These are phyloP conservation scores for Fusarium sp. DNA, from an alignment of 2,329 filamentous ascomycete genomes.

Conservation along the genomic window DNA sequence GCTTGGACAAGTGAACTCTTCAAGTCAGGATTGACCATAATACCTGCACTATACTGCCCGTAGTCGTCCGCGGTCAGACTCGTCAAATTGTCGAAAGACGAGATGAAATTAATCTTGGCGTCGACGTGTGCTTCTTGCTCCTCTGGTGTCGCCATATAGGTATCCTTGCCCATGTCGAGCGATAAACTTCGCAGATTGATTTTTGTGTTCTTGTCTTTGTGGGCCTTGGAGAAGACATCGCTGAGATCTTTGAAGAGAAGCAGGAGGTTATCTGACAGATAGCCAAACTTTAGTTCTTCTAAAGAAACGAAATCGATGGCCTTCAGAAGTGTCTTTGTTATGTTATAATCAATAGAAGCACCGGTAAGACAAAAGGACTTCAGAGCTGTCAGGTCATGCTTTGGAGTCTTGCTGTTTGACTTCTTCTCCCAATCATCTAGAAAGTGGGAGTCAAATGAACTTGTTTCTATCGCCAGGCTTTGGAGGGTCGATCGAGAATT, in stretches of 20 bases:
- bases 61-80: constrained; percentile 6
- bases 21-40: constrained; percentile 5
- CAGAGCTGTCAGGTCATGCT: not conserved
- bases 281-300: not conserved
- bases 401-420: no score
- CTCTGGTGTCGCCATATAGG: not conserved
- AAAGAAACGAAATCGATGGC: constrained; percentile 25
- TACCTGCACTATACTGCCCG: not conserved
- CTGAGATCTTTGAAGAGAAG: constrained; percentile 3
- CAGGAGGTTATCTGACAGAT: not conserved
- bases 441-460: not conserved
- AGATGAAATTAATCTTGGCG: constrained; percentile 10
- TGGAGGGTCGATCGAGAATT: constrained; percentile 34
- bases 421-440: not conserved
- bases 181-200: constrained; percentile 12
- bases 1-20: constrained; percentile 8
- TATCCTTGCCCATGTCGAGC: not conserved
- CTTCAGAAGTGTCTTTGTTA: not conserved
- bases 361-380: constrained; percentile 17
- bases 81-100: constrained; percentile 30
- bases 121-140: not conserved
- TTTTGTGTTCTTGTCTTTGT: not conserved
- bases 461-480: not conserved
- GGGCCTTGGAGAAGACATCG: not conserved
- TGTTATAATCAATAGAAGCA: not conserved